These are phyloP conservation scores for Plasmodium coatneyi DNA, from an alignment of 169 alveolate species.

Conservation along the genomic window DNA sequence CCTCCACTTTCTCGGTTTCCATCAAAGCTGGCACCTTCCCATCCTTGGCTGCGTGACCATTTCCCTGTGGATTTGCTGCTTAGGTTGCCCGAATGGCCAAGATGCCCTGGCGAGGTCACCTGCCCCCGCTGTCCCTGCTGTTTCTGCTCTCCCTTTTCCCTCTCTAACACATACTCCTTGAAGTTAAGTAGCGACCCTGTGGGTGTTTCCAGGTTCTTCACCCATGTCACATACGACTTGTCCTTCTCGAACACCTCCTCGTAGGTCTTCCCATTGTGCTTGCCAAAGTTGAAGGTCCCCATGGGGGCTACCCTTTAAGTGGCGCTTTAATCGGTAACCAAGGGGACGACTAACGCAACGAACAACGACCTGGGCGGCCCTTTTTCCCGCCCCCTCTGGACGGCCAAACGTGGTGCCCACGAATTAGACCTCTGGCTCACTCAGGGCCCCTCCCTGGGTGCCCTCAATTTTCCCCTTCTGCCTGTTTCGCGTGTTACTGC, in stretches of 20 bases:
- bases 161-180: constrained; percentile 66
- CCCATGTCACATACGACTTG: constrained; percentile 79
- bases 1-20: not conserved
- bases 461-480: not conserved
- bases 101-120: not conserved
- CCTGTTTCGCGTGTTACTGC: not conserved
- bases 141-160: no score
- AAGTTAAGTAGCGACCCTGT: constrained; percentile 77
- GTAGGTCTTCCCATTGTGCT: constrained; percentile 82
- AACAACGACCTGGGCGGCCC: not conserved
- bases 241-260: constrained; percentile 80
- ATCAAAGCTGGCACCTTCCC: not conserved
- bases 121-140: not conserved
- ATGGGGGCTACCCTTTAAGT: not conserved
- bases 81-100: not conserved
- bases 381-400: not conserved
- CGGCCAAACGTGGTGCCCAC: not conserved
- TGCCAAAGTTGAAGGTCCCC: constrained; percentile 79
- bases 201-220: constrained; percentile 76
- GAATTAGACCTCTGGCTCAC: not conserved
- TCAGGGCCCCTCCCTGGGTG: not conserved
- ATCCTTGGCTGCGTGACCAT: not conserved
- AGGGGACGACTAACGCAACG: not conserved
- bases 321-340: not conserved
- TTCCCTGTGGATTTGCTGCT: not conserved